Percentiles rank a stretch among this genome's conserved stretches.
Evolutionary conservation across 805 yeast genomes (phyloP).

Genomic region (Blastobotrys attinorum): DNA sequence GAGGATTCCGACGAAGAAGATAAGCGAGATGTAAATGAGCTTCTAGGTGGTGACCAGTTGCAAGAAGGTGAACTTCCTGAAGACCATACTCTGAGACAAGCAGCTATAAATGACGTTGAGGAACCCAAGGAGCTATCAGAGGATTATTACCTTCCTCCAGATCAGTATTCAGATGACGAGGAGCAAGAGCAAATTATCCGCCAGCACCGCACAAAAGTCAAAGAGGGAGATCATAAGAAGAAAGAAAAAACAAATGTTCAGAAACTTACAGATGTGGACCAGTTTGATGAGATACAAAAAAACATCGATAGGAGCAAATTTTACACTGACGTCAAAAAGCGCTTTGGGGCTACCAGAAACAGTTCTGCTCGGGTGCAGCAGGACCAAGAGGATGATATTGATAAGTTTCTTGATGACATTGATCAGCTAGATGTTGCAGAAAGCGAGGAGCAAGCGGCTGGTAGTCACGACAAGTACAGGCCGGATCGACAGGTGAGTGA

Average conservation of each 20-base stretch:
- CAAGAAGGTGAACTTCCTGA: background rate
- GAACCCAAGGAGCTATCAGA: background rate
- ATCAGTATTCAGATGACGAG: conserved; percentile 6
- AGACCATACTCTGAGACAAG: conserved; percentile 7
- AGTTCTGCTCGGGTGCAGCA: background rate
- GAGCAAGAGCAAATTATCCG: conserved; percentile 5
- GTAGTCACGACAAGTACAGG: too few species aligned
- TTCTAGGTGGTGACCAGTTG: background rate
- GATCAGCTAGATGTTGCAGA: conserved; percentile 7
- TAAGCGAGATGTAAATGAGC: background rate
- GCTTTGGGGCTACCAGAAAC: conserved; percentile 11
- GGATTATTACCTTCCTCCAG: conserved; percentile 12
- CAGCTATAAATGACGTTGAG: background rate
- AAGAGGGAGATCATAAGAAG: background rate
- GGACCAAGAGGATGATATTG: conserved; percentile 15
- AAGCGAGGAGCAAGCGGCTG: background rate
- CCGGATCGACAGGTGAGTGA: too few species aligned
- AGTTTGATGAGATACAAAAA: conserved; percentile 12
- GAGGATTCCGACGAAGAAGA: conserved; percentile 5
- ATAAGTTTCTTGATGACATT: conserved; percentile 17
- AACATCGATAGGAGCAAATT: conserved; percentile 15
- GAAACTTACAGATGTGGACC: conserved; percentile 7
- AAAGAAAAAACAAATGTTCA: background rate
- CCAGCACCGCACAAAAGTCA: background rate
- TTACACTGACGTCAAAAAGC: conserved; percentile 9